Percentiles rank a stretch among this genome's conserved stretches.
Evolutionary conservation across 108 stramenopile species (phyloP).

Genomic region (Cyclotella choctawhatcheeana): DNA sequence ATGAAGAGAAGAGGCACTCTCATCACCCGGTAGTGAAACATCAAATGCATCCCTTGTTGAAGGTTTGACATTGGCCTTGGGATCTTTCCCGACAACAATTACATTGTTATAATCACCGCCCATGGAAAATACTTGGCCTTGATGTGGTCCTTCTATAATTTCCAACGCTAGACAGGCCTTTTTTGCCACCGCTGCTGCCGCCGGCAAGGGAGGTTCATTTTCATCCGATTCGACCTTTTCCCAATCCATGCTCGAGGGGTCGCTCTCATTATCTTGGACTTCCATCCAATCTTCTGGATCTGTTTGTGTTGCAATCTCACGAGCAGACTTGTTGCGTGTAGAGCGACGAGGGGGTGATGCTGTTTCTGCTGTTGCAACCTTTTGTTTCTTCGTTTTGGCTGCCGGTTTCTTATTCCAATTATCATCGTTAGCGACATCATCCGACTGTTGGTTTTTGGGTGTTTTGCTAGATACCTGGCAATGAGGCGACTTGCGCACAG

Average conservation of each 20-base stretch:
- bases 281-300: conserved; percentile 6
- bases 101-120: conserved; percentile 30
- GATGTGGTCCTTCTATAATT: conserved; percentile 35
- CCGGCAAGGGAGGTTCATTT: conserved; percentile 8
- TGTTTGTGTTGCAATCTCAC: conserved; percentile 29
- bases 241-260: conserved; percentile 45
- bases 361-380: conserved; percentile 13
- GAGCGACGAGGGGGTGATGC: neutral
- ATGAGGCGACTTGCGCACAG: neutral
- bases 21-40: conserved; percentile 18
- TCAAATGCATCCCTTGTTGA: conserved; percentile 23
- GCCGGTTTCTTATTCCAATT: neutral
- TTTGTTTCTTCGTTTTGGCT: conserved; percentile 15
- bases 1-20: conserved; percentile 25
- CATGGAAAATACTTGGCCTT: conserved; percentile 23
- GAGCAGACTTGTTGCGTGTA: conserved; percentile 4
- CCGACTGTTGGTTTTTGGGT: neutral
- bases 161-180: conserved; percentile 35
- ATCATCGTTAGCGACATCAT: conserved; percentile 3
- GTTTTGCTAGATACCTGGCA: too few species aligned
- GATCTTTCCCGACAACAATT: conserved; percentile 31
- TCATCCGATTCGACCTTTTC: conserved; percentile 23
- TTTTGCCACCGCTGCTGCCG: neutral
- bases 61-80: conserved; percentile 3
- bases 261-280: conserved; percentile 15